Evolutionary conservation across 2,329 filamentous ascomycete species (phyloP), one percentile per base, ranked within the genome.

Genomic region (Phyllosticta ampelicida): DNA sequence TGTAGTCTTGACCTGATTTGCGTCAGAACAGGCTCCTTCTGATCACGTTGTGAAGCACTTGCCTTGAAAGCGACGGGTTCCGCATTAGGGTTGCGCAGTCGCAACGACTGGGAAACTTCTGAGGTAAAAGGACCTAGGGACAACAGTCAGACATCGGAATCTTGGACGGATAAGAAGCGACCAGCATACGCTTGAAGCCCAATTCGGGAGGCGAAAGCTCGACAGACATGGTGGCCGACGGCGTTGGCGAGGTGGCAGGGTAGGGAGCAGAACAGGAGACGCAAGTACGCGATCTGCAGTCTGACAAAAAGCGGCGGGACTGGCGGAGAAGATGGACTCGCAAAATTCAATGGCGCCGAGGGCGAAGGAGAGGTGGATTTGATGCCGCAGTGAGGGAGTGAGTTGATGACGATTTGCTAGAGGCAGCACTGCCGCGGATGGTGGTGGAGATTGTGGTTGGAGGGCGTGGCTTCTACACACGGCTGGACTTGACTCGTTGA

Each of bases 171-270:
- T 23, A 26, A 48, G 48, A 18, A 26, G 16, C 9, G 13, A 55
- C 48, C 26, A 50, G 63, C 87, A 70, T 80, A 97, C 94, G 88
- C 76, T 86, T 87, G 78, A 99, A 99, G 77, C 85, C 88, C 71
- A 99, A 85, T 82, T 97, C 94, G 66, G 83, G 75, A 61, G 92
- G 94, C 68, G 94, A 86, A 71, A 99, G 89, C 68, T 96, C 89
- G 77, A 99, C 87, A 67, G 92, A 95, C 94, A 97, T 97, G 76
- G 51, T 54, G 53, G 23, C 28, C 21, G 26, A 28, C 18, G n/a
- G 26, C 29, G 53, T 52, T 48, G 48, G 48, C 57, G 48, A 53
- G 53, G 52, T 52, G 57, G 57, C 57, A 59, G 57, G 57, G 57
- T 53, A 29, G 54, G n/a, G 53, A 19, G 52, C 53, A n/a, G 44